Evolutionary conservation across 2,329 filamentous ascomycete genomes (phyloP).

Genomic region (Alternaria panax): DNA sequence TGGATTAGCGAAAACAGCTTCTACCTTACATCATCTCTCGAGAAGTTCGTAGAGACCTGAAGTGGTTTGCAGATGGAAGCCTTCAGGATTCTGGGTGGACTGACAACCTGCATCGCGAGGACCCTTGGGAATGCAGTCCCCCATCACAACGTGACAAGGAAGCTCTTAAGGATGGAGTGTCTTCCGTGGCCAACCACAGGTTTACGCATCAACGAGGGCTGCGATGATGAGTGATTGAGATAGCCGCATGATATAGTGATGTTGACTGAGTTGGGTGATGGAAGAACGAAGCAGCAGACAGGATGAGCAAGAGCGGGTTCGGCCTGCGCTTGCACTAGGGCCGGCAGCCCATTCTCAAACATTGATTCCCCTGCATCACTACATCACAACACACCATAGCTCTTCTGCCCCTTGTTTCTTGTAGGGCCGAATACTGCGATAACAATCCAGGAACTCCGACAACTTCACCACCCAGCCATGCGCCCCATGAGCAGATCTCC

Average conservation of each 20-base stretch:
- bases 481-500: background rate
- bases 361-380: background rate
- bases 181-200: background rate
- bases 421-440: slow-evolving; percentile 1
- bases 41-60: background rate
- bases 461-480: background rate
- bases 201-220: background rate
- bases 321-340: background rate
- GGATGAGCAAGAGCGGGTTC: background rate
- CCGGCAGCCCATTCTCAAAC: background rate
- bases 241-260: background rate
- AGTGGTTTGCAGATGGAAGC: background rate
- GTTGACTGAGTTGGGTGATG: background rate
- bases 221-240: background rate
- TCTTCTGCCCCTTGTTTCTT: background rate
- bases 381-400: background rate
- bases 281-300: background rate
- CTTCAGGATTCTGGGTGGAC: background rate
- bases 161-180: background rate
- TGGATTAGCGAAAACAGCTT: background rate
- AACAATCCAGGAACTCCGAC: background rate
- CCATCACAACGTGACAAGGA: background rate
- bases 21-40: background rate
- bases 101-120: background rate
- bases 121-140: background rate